Conservation (phyloP, 2,329 filamentous ascomycete species). For the Ceratocystis albifundus region DNA sequence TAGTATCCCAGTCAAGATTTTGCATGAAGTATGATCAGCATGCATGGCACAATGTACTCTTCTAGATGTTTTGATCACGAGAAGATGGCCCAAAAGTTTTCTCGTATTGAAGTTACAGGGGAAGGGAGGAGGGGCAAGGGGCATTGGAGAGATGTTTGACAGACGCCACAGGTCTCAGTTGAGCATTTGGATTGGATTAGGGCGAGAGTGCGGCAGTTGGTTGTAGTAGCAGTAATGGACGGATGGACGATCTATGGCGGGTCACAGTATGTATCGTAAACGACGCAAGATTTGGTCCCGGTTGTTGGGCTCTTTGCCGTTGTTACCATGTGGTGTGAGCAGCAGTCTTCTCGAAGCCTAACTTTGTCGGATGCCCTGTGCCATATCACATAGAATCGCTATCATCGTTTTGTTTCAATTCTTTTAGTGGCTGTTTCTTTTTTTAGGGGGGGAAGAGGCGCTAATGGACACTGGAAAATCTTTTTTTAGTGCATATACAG, state of each 20-base stretch:
- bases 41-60: background rate
- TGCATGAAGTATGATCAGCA: background rate
- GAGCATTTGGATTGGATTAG: no score
- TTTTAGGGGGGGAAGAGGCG: background rate
- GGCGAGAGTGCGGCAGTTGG: background rate
- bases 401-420: background rate
- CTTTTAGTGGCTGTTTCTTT: conserved; percentile 1
- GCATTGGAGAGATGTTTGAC: background rate
- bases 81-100: background rate
- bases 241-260: background rate
- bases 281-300: no score
- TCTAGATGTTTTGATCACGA: background rate
- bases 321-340: no score
- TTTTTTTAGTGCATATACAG: background rate
- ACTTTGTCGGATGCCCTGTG: no score
- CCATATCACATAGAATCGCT: no score
- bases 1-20: background rate
- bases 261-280: background rate
- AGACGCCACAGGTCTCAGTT: background rate
- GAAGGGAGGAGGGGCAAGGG: no score
- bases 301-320: no score
- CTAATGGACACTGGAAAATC: background rate
- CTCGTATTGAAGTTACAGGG: conserved; percentile 6
- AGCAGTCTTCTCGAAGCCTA: no score
- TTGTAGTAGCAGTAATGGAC: background rate